A percentile compares a stretch with the other conserved stretches of the same genome.
These are phyloP conservation scores for Calonectria ilicicola DNA, from an alignment of 2,329 filamentous ascomycete genomes.

Conservation along the genomic window DNA sequence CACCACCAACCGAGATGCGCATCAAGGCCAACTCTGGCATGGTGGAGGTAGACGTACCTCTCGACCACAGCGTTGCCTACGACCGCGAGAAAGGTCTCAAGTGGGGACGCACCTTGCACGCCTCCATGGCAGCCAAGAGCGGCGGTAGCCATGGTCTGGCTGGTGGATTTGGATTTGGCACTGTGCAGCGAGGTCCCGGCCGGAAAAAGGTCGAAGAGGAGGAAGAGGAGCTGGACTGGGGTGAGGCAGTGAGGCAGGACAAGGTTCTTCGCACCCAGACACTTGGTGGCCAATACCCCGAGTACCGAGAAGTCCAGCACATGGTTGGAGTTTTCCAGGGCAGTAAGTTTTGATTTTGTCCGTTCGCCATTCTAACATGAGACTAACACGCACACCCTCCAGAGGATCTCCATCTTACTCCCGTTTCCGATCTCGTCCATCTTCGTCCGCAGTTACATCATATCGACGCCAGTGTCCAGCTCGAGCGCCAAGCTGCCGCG, in stretches of 20 bases:
- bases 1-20: conserved; percentile 77
- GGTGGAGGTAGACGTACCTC: conserved; percentile 91
- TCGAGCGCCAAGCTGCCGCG: conserved; percentile 64
- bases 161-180: conserved; percentile 77
- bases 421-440: conserved; percentile 84
- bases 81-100: conserved; percentile 84
- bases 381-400: conserved; percentile 31
- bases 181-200: conserved; percentile 54
- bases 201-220: conserved; percentile 54
- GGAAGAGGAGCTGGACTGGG: conserved; percentile 71
- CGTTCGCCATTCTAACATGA: not conserved
- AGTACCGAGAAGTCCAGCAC: conserved; percentile 80
- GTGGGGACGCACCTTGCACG: conserved; percentile 83
- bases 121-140: conserved; percentile 68
- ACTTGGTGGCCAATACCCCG: conserved; percentile 82
- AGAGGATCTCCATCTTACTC: conserved; percentile 90
- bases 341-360: conserved; percentile 63
- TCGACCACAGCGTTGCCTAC: conserved; percentile 80
- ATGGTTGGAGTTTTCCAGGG: conserved; percentile 94
- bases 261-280: conserved; percentile 85
- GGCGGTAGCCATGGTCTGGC: conserved; percentile 77
- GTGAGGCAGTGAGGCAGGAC: conserved; percentile 75
- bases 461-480: conserved; percentile 85
- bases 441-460: conserved; percentile 94
- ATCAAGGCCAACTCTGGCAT: conserved; percentile 86